Base-by-base conservation (phyloP, 805 yeast genomes). In the Monosporozyma aquatica region DNA sequence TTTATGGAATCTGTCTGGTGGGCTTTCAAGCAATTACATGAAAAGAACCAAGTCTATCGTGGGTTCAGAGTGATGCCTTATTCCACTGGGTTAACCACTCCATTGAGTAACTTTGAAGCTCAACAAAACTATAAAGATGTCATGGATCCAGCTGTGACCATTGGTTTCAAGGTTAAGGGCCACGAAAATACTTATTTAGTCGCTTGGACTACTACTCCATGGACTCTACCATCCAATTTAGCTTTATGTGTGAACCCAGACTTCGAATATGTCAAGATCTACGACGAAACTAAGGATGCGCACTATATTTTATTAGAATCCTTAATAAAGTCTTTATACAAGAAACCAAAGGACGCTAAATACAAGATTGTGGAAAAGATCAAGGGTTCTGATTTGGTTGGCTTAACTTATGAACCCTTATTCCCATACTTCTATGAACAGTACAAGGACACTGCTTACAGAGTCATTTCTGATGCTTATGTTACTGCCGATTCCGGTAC, bases 1-100 rank as follows among this genome's bases (percentile, higher is more conserved):
- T 92, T 87, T 56, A 92, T 92, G 99, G 99, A 92, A 70, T 85
- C 96, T 37, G 92, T 81, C 38, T 92, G 99, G 99, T 92, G 98
- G 98, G 95, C 87, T 25, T 92, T 92, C 75, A 80, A 83, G 70
- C 79, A 87, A 67, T 71, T 92, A 54, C 87, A 70, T 63, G 80
- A 83, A 45, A 92, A 89, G 66, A 82, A 79, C 41, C 77, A 85
- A 44, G 97, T 92, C 37, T 92, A 92, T 71, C 78, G 95, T 66
- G 98, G 98, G 45, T 80, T 77, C 65, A 79, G 95, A 64, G 99
- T 92, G 42, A 92, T 92, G 99, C 99, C 99, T 37, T 92, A 92
- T 67, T 90, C 97, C 22, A 90, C 97, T 32, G 99, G 95, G 44
- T 81, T 85, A 51, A 90, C 97, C 30, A 92, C 99, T 41, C 95